Evolutionary conservation across 73 alveolate genomes (phyloP), one percentile per base, ranked within the genome.

Genomic region (Diophrys sp.): DNA sequence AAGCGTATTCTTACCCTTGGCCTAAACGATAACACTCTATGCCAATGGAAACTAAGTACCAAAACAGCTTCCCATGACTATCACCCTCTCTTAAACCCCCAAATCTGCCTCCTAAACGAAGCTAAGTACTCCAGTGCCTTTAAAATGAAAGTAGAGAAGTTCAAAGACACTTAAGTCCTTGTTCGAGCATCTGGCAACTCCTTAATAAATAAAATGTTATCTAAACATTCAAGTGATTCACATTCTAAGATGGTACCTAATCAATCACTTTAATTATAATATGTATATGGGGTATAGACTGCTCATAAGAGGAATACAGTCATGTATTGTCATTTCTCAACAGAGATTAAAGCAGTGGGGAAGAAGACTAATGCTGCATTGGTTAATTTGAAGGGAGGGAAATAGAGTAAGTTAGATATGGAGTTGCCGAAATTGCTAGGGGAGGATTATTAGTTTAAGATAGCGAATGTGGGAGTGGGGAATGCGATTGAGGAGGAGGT

Each of bases 281-380:
- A 92, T 69, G 77, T 92, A 14, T 92, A 85, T 78, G 98, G 98
- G 23, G 77, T 86, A 32, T 80, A 84, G 71, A 80, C 90, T 54
- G 79, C 89, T 23, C 96, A 92, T 75, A 84, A 78, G 62, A 92
- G 98, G 75, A 67, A 90, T 54, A 75, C 98, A 23, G 72, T 92
- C 32, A 85, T 75, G 74, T 92, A 89, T 78, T 87, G 86, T 70
- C 98, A 92, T 70, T 44, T 44, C 18, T 67, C 56, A 23, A 78
- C 76, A 1, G 56, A 80, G 14, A 27, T 30, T 73, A 75, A 5
- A 11, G 5, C 62, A 44, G 18, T 11, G 5, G 5, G n/a, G 18
- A 44, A 44, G 62, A 11, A 44, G 18, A 44, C 5, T 44, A 44
- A 44, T 11, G n/a, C 62, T 11, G 18, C 5, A 44, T 11, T 44